Percentiles rank a stretch among this genome's conserved stretches.
phyloP scores from a whole-genome alignment of 2,329 filamentous ascomycete species.

The Karstenula rhodostoma region DNA sequence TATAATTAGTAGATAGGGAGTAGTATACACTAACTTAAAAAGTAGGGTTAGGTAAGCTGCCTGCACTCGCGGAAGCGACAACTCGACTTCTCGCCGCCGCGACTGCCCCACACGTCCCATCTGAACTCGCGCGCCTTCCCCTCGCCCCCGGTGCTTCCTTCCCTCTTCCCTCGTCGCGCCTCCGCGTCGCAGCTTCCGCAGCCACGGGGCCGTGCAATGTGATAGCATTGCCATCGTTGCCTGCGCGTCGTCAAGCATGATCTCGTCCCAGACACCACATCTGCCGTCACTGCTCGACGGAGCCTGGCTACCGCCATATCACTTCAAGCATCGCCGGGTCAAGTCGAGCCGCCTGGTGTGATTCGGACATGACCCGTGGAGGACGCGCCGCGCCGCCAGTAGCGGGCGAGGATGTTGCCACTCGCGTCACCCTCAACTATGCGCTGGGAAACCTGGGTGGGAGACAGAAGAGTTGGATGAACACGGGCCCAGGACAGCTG shows the following conservation, averaged over 20 bases:
- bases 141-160: not conserved
- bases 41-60: no score
- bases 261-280: conserved; percentile 23
- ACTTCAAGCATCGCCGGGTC: not conserved
- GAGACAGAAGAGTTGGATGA: conserved; percentile 45
- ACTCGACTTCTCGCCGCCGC: not conserved
- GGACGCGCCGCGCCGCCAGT: conserved; percentile 16
- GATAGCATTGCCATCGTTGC: not conserved
- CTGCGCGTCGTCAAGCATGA: conserved; percentile 23
- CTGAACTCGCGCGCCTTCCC: not conserved
- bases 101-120: not conserved
- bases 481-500: not conserved
- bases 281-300: conserved; percentile 22
- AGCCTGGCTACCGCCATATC: conserved; percentile 15
- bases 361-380: conserved; percentile 23
- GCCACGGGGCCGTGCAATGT: not conserved
- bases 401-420: conserved; percentile 24
- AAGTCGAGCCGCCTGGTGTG: not conserved
- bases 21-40: no score
- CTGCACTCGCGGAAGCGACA: conserved; percentile 2
- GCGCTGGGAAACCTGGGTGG: conserved; percentile 43
- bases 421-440: conserved; percentile 32
- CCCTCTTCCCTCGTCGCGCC: not conserved
- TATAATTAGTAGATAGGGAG: no score
- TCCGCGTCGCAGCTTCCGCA: conserved; percentile 3